Evolutionary conservation across 2,329 filamentous ascomycete species (phyloP), one percentile per base, ranked within the genome.

Genomic region (Grosmannia clavigera): DNA sequence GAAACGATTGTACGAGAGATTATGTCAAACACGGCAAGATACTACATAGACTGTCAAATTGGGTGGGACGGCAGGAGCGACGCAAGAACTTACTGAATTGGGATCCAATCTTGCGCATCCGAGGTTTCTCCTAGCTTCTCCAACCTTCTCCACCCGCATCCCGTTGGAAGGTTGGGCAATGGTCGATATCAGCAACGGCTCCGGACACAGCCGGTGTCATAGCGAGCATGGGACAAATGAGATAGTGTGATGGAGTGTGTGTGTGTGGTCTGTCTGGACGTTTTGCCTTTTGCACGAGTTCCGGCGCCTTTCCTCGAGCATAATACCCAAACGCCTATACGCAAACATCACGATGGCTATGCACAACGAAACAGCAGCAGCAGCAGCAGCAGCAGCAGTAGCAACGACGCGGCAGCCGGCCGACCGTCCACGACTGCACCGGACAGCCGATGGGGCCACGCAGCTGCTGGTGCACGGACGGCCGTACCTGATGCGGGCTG

Each of bases 401-500:
- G 12, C 35, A 9, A 14, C 9, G 12, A 14, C 35, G 35, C 5
- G 2, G 10, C 12, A 3, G 38, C 12, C 38, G 38, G 38, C 38
- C 38, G 14, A 40, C 43, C 14, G n/a, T 19, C 43, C 43, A 19
- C 43, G 43, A 19, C 43, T 46, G 43, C 43, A 46, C 16, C 14
- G 16, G 38, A 31, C n/a, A 5, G 25, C 35, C 35, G 4, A 57
- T 14, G 56, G 56, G 10, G 19, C 31, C 74, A n/a, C 43, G 19
- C 43, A 79, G 61, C 62, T 70, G 10, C 57, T 67, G 3, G 65
- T 70, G 33, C 62, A 69, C 22, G 66, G 65, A 52, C 63, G 66
- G 52, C 69, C 69, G 0, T 70, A 70, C 51, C 65, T 70, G 16
- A 69, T 71, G 61, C 64, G 68, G 22, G 66, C 66, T 2, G 67